Conservation (phyloP, 768 basidiomycete species). For the Lentinula aciculospora region DNA sequence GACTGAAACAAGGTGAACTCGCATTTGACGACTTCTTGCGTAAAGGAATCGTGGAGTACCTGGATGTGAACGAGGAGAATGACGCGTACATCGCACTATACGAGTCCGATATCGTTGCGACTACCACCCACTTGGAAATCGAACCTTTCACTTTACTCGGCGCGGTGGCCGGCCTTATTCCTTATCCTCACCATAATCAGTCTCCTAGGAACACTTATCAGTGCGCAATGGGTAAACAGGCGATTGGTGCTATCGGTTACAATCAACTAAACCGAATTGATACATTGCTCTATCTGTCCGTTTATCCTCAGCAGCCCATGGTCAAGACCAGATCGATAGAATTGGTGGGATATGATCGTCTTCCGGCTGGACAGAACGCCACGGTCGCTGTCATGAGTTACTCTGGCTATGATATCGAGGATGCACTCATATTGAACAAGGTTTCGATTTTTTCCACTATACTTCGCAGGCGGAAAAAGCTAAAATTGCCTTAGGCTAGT, state of each 20-base stretch:
- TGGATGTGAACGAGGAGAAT: conserved; percentile 99
- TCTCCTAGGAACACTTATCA: conserved; percentile 99
- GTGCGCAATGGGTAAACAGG: conserved; percentile 99
- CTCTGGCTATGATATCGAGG: conserved; percentile 99
- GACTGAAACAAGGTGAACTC: conserved; percentile 71
- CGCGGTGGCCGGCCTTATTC: conserved; percentile 96
- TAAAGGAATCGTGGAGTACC: conserved; percentile 92
- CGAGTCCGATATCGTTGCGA: conserved; percentile 75
- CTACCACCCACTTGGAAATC: conserved; percentile 95
- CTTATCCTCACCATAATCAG: conserved; percentile 99
- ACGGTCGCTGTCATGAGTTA: conserved; percentile 99
- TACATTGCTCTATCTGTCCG: conserved; percentile 93
- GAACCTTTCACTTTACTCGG: conserved; percentile 98
- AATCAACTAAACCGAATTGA: conserved; percentile 98
- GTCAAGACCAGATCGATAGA: conserved; percentile 99
- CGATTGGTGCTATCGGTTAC: conserved; percentile 96
- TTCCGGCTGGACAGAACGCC: conserved; percentile 98
- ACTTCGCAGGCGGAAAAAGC: neutral
- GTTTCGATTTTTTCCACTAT: conserved; percentile 26
- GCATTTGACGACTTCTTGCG: conserved; percentile 93
- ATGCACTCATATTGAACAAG: conserved; percentile 94
- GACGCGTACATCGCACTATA: conserved; percentile 95
- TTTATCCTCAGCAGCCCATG: conserved; percentile 99
- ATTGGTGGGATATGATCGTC: conserved; percentile 89
- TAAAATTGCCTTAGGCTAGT: conserved; percentile 60